Conservation (phyloP, 2,329 filamentous ascomycete species). For the Diaporthe helianthi region DNA sequence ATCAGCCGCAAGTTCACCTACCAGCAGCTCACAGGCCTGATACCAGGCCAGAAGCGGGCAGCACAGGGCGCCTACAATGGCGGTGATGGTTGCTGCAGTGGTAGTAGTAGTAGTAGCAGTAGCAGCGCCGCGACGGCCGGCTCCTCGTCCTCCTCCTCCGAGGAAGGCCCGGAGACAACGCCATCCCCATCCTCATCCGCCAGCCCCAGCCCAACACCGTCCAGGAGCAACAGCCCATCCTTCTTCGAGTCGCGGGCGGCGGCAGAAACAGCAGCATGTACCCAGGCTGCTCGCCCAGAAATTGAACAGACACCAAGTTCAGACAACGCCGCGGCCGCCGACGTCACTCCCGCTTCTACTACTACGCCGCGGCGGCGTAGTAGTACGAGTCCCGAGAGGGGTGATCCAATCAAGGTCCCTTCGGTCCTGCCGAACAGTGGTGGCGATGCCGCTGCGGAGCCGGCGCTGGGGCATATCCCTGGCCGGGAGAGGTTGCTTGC, state of each 20-base stretch:
- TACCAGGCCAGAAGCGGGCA: neutral
- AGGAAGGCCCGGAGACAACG: neutral
- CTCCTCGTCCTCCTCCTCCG: neutral
- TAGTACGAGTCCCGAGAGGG: neutral
- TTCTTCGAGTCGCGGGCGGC: too few species aligned
- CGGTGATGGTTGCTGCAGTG: neutral
- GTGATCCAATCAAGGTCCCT: too few species aligned
- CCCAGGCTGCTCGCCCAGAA: too few species aligned
- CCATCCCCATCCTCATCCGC: neutral
- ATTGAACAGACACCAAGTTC: too few species aligned
- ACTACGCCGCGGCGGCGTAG: too few species aligned
- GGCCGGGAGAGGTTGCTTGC: conserved; percentile 8
- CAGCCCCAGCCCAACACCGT: too few species aligned
- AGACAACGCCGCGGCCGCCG: too few species aligned
- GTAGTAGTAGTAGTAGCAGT: too few species aligned
- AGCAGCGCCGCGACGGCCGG: neutral
- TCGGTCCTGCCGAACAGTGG: neutral
- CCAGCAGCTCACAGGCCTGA: neutral
- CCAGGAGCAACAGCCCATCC: too few species aligned
- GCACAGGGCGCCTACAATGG: neutral
- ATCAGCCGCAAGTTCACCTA: neutral
- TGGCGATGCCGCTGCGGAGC: neutral
- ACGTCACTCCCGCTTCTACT: too few species aligned
- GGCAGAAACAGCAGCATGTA: too few species aligned
- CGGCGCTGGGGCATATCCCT: neutral